Percentiles rank a stretch among this genome's conserved stretches.
Evolutionary conservation across 1,284 basidiomycete species (phyloP).

Genomic region (Violaceomyces palustris): DNA sequence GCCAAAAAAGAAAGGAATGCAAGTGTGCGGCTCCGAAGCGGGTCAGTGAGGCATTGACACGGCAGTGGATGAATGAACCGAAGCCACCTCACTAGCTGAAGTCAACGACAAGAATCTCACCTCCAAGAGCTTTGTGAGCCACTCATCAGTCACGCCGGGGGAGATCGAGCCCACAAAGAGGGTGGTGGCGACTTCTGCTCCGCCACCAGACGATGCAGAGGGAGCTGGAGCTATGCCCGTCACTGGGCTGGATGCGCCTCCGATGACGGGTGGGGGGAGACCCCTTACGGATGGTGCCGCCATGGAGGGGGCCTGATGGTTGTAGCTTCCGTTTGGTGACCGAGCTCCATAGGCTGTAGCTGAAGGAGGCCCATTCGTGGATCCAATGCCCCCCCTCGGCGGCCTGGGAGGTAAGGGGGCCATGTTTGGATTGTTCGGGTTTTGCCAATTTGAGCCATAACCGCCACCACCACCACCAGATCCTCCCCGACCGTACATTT

Average conservation of each 20-base stretch:
- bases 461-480: too few species aligned
- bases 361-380: background rate
- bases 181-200: slow-evolving; percentile 56
- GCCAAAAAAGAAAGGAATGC: slow-evolving; percentile 1
- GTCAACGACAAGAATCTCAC: slow-evolving; percentile 62
- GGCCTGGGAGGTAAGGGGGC: slow-evolving; percentile 36
- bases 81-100: background rate
- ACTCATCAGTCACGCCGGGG: slow-evolving; percentile 76
- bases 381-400: slow-evolving; percentile 18
- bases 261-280: too few species aligned
- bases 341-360: background rate
- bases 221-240: background rate
- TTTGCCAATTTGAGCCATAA: slow-evolving; percentile 26
- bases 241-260: background rate
- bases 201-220: background rate
- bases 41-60: background rate
- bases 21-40: background rate
- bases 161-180: slow-evolving; percentile 93
- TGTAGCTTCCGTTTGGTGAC: too few species aligned
- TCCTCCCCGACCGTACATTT: slow-evolving; percentile 23
- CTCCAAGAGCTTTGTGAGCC: slow-evolving; percentile 68
- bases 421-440: slow-evolving; percentile 38
- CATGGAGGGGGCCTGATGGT: too few species aligned
- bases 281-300: too few species aligned
- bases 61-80: too few species aligned